Base-by-base conservation (phyloP, 495 filamentous ascomycete species). In the Parathielavia appendiculata region DNA sequence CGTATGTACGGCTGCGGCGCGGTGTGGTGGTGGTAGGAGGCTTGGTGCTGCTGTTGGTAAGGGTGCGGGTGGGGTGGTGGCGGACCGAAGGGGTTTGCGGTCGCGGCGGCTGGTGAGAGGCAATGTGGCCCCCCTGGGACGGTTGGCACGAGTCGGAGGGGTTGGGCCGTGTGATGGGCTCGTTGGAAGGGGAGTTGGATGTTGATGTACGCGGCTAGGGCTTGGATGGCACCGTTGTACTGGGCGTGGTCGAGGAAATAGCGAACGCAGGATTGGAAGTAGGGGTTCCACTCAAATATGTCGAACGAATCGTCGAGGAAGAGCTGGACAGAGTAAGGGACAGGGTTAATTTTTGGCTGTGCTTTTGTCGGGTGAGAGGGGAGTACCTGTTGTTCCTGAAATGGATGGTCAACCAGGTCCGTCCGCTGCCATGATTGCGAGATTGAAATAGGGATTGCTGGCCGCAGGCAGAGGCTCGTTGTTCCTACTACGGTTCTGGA, bases 211-310 rank as follows among this genome's bases (percentile, higher is more conserved):
- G 92, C 89, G 16, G 92, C 90, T 50, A 97, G 79, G 20, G 91
- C 90, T 73, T 97, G 92, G 19, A 95, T 88, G 40, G 85, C 81
- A 39, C 78, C 81, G 58, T 83, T 86, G 73, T 95, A 89, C 68
- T 97, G 93, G 6, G 91, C 90, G 69, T 92, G 84, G 66, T 96
- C 90, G 63, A 97, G 76, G 74, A 98, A 98, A 77, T 95, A 97
- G 40, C 83, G 83, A 59, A 92, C 88, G 72, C 93, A 98, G 62
- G 83, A 90, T 69, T 92, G 89, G 72, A 96, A 96, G 50, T 86
- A 83, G 16, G 91, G 90, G 67, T 95, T 88, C 93, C 93, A 98
- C 57, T 90, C 87, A 69, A 97, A 84, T 57, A 97, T 86, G 71
- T 96, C 92, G 70, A 91, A 90, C 44, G 73, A 67, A 26, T 66